Conservation (phyloP, 345 rosid genomes). For the Gossypium anomalum region DNA sequence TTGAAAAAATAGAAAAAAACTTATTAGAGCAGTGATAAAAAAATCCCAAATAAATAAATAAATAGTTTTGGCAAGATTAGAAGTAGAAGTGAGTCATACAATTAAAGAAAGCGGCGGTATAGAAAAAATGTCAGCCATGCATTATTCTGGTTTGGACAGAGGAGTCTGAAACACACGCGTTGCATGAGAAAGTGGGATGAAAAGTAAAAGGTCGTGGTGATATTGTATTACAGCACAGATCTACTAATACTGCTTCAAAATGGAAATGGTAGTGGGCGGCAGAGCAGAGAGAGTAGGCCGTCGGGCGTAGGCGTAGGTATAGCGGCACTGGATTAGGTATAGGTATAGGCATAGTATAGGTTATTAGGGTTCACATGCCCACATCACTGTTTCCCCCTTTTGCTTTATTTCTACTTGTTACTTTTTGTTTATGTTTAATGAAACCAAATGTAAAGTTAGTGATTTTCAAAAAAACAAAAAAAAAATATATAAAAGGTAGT, state of each 20-base stretch:
- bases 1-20: no score
- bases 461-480: no score
- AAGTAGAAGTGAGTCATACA: neutral
- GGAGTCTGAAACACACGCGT: neutral
- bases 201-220: neutral
- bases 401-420: neutral
- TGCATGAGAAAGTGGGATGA: neutral
- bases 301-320: neutral
- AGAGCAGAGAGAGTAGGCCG: neutral
- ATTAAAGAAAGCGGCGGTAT: neutral
- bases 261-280: neutral
- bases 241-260: neutral
- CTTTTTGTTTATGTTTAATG: neutral
- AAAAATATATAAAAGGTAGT: neutral
- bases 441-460: neutral
- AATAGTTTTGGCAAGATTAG: no score
- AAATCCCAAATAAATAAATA: no score
- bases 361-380: constrained; percentile 1
- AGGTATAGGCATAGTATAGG: neutral
- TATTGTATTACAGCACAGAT: neutral
- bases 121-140: neutral
- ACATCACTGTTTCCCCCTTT: neutral
- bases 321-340: neutral
- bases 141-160: neutral
- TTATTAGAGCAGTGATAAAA: no score